A percentile compares a stretch with the other conserved stretches of the same genome.
Evolutionary conservation across 2,329 filamentous ascomycete genomes (phyloP).

Genomic region (Zasmidium angulare): DNA sequence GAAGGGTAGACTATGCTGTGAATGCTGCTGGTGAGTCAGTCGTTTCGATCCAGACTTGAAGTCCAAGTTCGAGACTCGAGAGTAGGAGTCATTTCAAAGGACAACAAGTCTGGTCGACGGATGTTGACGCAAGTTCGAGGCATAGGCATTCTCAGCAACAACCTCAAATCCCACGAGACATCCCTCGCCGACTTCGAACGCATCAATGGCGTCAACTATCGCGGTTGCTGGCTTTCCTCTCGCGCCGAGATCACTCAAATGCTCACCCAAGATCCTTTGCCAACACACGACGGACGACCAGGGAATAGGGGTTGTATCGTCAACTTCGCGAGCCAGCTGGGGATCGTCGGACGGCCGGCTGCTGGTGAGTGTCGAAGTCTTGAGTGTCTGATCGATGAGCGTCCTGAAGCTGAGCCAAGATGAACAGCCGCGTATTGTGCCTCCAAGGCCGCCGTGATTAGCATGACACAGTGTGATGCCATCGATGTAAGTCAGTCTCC

Average conservation of each 20-base stretch:
- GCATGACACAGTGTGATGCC: slow-evolving; percentile 50
- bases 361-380: slow-evolving; percentile 39
- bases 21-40: slow-evolving; percentile 43
- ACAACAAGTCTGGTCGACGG: no score
- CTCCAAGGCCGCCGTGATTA: slow-evolving; percentile 48
- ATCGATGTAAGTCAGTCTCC: slow-evolving; percentile 40
- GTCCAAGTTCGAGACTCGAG: no score
- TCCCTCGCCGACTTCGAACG: slow-evolving; percentile 43
- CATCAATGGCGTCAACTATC: slow-evolving; percentile 46
- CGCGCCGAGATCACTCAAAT: slow-evolving; percentile 46
- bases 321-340: slow-evolving; percentile 48
- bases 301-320: slow-evolving; percentile 45
- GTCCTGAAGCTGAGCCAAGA: no score
- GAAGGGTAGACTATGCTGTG: slow-evolving; percentile 48
- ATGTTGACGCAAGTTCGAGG: no score
- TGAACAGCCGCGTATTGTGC: slow-evolving; percentile 46
- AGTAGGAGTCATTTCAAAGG: no score
- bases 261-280: slow-evolving; percentile 44
- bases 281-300: slow-evolving; percentile 46
- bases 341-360: slow-evolving; percentile 43
- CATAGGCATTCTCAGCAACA: slow-evolving; percentile 41
- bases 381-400: no score
- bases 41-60: no score
- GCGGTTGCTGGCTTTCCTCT: slow-evolving; percentile 48
- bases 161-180: slow-evolving; percentile 39